Conservation (phyloP, 768 basidiomycete species). For the Heimioporus sp. region DNA sequence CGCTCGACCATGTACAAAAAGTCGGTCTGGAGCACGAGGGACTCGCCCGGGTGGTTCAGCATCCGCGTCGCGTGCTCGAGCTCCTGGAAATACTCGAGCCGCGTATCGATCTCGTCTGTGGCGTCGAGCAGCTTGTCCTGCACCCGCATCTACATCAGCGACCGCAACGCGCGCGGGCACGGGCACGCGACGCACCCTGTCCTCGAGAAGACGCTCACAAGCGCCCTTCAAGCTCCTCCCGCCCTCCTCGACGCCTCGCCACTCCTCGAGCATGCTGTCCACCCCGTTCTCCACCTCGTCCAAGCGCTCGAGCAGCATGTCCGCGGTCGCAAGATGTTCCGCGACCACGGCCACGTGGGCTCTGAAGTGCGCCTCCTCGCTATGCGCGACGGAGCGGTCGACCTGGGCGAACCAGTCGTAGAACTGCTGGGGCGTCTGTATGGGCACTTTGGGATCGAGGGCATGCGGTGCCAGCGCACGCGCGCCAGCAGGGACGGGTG, state of each 20-base stretch:
- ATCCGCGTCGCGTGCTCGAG: conserved; percentile 90
- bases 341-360: conserved; percentile 77
- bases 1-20: conserved; percentile 97
- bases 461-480: conserved; percentile 41
- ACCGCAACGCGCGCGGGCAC: background rate
- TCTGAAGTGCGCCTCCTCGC: conserved; percentile 91
- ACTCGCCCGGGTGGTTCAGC: conserved; percentile 92
- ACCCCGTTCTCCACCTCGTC: conserved; percentile 74
- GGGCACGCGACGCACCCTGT: conserved; percentile 59
- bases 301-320: conserved; percentile 67
- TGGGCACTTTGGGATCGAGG: conserved; percentile 71
- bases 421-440: conserved; percentile 92
- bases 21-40: conserved; percentile 84
- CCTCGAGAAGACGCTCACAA: conserved; percentile 85
- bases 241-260: conserved; percentile 90
- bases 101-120: conserved; percentile 77
- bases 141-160: background rate
- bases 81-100: conserved; percentile 92
- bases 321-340: conserved; percentile 76
- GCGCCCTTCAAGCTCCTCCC: conserved; percentile 88
- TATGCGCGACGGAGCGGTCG: conserved; percentile 86
- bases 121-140: conserved; percentile 76
- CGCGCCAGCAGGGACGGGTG: conserved; percentile 26
- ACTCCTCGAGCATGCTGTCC: conserved; percentile 77
- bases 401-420: conserved; percentile 95